Evolutionary conservation across 2,329 filamentous ascomycete genomes (phyloP), one percentile per base, ranked within the genome.

Genomic region (Trichocomaceae sp.): DNA sequence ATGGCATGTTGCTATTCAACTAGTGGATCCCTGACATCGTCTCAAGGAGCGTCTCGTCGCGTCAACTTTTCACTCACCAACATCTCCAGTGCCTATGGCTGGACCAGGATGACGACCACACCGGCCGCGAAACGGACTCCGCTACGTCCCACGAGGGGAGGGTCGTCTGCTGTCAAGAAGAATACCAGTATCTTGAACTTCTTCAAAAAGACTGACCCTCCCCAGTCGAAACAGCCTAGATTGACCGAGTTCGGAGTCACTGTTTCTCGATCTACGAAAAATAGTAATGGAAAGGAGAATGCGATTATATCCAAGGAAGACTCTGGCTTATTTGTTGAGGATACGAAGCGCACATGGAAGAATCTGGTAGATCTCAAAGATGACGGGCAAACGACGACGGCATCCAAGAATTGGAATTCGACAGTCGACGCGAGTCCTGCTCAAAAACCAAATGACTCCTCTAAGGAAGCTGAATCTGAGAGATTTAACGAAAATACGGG

Each of bases 121-220:
- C 54, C 52, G 13, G 23, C 47, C 9, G 8, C 37, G 12, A 56
- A 56, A 23, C 47, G 33, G n/a, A 49, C 54, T 9, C n/a, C 29
- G 6, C 5, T 47, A 13, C 45, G 23, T n/a, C 10, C 50, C 5
- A 1, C 50, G 15, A 49, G 35, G 17, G 31, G 37, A 23, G 46
- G 45, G 12, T 47, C 49, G 20, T 52, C 49, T 15, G 56, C 63
- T 1, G 61, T 65, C 0, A 56, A 71, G 68, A 54, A 59, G 60
- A 37, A 88, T 62, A 76, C 77, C 6, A 89, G 84, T 59, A 89
- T 90, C 31, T 71, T 89, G 13, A 88, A 72, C 59, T 90, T 89
- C 68, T 90, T 90, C 66, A 84, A 87, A 64, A 90, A 88, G 64
- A 77, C 81, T 0, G 79, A 82, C 39, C 79, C 80, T 12, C 70